Conservation (phyloP, 352 stramenopile genomes). For the Globisporangium ultimum region DNA sequence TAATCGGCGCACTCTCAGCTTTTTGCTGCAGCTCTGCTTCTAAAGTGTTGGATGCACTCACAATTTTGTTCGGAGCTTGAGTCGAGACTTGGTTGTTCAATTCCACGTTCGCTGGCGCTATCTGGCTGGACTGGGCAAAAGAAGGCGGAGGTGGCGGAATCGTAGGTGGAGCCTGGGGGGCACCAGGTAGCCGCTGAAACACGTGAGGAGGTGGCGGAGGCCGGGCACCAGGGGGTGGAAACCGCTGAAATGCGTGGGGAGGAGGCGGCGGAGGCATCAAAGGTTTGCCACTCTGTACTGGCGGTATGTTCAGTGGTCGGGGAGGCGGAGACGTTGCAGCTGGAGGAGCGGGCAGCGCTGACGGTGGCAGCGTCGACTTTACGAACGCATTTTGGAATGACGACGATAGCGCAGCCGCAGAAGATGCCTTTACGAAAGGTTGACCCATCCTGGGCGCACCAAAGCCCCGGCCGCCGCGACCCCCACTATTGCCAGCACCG, state of each 20-base stretch:
- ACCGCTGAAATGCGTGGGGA: not conserved
- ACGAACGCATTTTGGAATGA: constrained; percentile 24
- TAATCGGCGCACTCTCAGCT: too few species aligned
- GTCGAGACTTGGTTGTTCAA: too few species aligned
- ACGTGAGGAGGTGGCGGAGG: not conserved
- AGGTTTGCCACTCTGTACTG: not conserved
- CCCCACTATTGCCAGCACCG: constrained; percentile 1
- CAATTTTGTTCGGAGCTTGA: too few species aligned
- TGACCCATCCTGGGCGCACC: constrained; percentile 3
- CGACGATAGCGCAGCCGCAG: constrained; percentile 9
- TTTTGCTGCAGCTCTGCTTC: too few species aligned
- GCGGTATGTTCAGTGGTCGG: not conserved
- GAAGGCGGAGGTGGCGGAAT: not conserved
- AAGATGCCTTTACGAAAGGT: constrained; percentile 37
- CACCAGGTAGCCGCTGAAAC: not conserved
- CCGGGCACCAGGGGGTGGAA: not conserved
- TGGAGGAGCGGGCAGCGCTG: not conserved
- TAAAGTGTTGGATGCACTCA: too few species aligned
- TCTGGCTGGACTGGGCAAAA: not conserved
- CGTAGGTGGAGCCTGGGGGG: constrained; percentile 5
- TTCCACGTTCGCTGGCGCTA: not conserved
- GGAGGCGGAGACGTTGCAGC: constrained; percentile 1
- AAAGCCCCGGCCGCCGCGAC: not conserved
- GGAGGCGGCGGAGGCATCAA: not conserved
- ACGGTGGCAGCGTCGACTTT: constrained; percentile 9